Evolutionary conservation across 1,284 basidiomycete genomes (phyloP), one percentile per base, ranked within the genome.

Genomic region (Melanopsichium pennsylvanicum): DNA sequence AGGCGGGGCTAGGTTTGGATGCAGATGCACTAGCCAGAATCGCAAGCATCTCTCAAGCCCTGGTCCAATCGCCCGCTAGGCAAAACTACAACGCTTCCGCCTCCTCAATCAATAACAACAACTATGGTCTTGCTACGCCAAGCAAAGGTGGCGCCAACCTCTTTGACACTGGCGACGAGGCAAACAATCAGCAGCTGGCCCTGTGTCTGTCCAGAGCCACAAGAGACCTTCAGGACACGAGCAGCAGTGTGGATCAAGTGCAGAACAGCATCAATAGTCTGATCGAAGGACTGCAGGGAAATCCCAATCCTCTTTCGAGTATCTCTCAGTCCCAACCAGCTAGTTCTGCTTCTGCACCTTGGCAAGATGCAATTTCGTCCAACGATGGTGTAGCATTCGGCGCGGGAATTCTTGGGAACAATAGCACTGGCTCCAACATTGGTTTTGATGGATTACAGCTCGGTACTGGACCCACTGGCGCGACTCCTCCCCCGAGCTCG

Each of bases 221-320:
- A 15, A 47, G 57, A n/a, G 64, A 85, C 42, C 84, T 90, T 0
- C 77, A 85, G 22, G 88, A 88, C 55, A 88, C 92, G 40, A 86
- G 88, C 47, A 84, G 84, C 38, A 89, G 91, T 54, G 89, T 92
- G 23, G 87, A 89, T 60, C 85, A 86, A 36, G 82, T 93, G 47
- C 87, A 90, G 70, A 84, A 84, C 31, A 88, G 86, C 64, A 88
- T 93, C 62, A 87, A 91, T 58, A 86, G 86, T 11, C 84, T 93
- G 32, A 89, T 92, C 38, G 85, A 88, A 72, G 86, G 85, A 47
- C 85, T 90, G 52, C 89, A 89, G 2, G 82, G 91, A 32, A 88
- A 75, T 31, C 64, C 73, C 18, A 50, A 42, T 15, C 15, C 61
- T 33, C 15, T 67, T 39, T 42, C 50, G 35, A 32, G 29, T 8